Evolutionary conservation across 176 grass and related monocot species (phyloP).

Genomic region (Poa pratensis): DNA sequence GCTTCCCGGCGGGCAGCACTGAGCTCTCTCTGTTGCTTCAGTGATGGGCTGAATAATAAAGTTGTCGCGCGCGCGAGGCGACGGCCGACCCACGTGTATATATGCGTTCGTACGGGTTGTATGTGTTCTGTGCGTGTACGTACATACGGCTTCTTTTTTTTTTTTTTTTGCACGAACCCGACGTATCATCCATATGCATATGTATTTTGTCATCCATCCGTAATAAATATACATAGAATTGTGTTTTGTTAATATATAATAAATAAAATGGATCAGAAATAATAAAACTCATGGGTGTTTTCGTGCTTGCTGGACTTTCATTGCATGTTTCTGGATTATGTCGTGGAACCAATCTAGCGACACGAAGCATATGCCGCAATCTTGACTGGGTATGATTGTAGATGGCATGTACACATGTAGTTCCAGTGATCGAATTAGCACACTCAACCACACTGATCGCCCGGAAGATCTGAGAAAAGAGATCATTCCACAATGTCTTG

Average conservation of each 20-base stretch:
- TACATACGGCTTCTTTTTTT: too few species aligned
- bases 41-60: too few species aligned
- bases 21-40: too few species aligned
- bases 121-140: too few species aligned
- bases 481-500: conserved; percentile 78
- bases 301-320: neutral
- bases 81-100: too few species aligned
- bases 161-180: too few species aligned
- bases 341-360: neutral
- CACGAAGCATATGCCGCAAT: conserved; percentile 36
- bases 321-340: neutral
- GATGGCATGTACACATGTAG: conserved; percentile 49
- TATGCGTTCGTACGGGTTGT: too few species aligned
- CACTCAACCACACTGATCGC: conserved; percentile 39
- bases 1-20: too few species aligned
- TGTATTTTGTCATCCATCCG: too few species aligned
- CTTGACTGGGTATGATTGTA: conserved; percentile 60
- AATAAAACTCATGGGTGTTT: neutral
- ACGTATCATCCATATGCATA: too few species aligned
- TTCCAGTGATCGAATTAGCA: neutral
- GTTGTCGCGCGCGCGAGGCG: too few species aligned
- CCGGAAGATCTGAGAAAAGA: conserved; percentile 92
- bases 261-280: neutral
- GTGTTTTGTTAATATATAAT: neutral
- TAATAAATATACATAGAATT: too few species aligned